phyloP scores from a whole-genome alignment of 805 yeast genomes.

The Brettanomyces naardenensis region DNA sequence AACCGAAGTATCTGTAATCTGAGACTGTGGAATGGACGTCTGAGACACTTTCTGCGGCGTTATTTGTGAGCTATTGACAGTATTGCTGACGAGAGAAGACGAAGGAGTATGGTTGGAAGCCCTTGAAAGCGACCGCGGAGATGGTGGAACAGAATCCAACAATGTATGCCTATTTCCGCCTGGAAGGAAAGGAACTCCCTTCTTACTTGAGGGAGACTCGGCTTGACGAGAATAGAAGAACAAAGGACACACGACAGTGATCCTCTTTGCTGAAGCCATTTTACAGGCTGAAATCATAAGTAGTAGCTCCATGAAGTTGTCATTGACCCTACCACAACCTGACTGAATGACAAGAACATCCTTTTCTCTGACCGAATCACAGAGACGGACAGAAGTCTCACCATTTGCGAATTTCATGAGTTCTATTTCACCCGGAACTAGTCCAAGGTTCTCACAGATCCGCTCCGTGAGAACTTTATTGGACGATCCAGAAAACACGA shows the following conservation, averaged over 20 bases:
- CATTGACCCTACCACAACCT: conserved; percentile 86
- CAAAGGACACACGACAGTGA: conserved; percentile 85
- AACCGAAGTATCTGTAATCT: neutral
- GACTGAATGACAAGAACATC: conserved; percentile 88
- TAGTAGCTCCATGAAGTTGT: conserved; percentile 72
- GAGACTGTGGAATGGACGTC: neutral
- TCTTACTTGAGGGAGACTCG: conserved; percentile 75
- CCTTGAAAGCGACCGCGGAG: conserved; percentile 27
- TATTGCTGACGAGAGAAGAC: neutral
- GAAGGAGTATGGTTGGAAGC: conserved; percentile 1
- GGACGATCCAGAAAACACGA: conserved; percentile 85
- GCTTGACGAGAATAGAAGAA: conserved; percentile 97
- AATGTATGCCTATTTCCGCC: neutral
- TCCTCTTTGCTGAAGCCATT: conserved; percentile 80
- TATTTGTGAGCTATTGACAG: neutral
- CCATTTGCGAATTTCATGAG: conserved; percentile 78
- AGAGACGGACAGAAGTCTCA: conserved; percentile 81
- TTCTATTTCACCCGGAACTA: conserved; percentile 60
- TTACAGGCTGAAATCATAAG: conserved; percentile 89
- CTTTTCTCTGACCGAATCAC: conserved; percentile 89
- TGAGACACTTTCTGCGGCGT: neutral
- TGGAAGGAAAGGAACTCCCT: conserved; percentile 62
- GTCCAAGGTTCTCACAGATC: conserved; percentile 72
- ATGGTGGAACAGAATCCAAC: conserved; percentile 38
- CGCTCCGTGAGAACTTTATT: conserved; percentile 70